These are phyloP conservation scores for Magnolia sinica DNA, from an alignment of 164 flowering plant species.

Conservation along the genomic window DNA sequence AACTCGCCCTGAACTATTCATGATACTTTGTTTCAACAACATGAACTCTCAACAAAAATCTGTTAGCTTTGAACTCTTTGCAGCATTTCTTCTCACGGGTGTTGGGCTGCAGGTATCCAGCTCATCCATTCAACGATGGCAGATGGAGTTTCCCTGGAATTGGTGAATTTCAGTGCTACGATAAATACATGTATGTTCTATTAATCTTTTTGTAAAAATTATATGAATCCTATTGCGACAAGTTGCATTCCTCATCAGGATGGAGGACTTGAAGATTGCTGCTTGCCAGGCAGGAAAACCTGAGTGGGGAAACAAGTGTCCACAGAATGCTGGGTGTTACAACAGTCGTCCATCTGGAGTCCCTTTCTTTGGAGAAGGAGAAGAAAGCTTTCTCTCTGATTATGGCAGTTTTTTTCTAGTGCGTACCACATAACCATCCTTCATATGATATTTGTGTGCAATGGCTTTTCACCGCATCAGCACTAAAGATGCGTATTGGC, in stretches of 20 bases:
- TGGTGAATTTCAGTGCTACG: conserved; percentile 52
- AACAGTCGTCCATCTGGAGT: conserved; percentile 45
- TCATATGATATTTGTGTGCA: no score
- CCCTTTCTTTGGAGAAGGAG: conserved; percentile 55
- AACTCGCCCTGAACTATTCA: no score
- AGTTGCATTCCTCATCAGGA: conserved; percentile 25
- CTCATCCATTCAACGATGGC: conserved; percentile 51
- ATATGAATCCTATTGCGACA: background rate
- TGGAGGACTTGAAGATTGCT: conserved; percentile 42
- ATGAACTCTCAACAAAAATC: background rate
- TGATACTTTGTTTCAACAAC: no score
- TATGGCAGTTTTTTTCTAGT: conserved; percentile 62
- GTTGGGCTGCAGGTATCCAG: conserved; percentile 45
- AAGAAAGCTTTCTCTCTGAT: conserved; percentile 49
- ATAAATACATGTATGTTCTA: conserved; percentile 49
- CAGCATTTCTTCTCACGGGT: conserved; percentile 11
- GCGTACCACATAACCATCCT: conserved; percentile 9
- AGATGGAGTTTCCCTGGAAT: conserved; percentile 33
- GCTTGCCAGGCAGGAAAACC: conserved; percentile 50
- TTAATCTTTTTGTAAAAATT: background rate
- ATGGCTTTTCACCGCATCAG: no score
- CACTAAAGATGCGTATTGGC: no score
- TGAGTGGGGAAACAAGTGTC: conserved; percentile 57
- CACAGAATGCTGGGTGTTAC: conserved; percentile 52
- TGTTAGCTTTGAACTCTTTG: background rate